Percentiles rank a stretch among this genome's conserved stretches.
Conservation (phyloP, 164 flowering plant genomes). For the Houttuynia cordata region DNA sequence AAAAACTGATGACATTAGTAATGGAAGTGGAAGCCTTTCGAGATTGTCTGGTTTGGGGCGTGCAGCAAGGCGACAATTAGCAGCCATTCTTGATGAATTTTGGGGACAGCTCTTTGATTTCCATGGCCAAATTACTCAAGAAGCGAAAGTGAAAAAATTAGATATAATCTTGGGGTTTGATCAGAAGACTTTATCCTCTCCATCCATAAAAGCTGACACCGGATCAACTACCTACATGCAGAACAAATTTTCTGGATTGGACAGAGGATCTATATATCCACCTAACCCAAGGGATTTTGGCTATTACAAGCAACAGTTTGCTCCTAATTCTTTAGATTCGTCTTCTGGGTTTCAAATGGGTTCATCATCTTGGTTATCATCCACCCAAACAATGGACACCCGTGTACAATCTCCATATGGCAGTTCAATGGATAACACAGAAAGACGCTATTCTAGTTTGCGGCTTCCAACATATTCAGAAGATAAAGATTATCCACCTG, state of each 20-base stretch:
- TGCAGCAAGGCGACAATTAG: slow-evolving; percentile 79
- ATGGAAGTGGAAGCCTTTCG: slow-evolving; percentile 79
- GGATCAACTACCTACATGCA: slow-evolving; percentile 25
- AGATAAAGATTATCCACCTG: slow-evolving; percentile 71
- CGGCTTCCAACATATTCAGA: slow-evolving; percentile 55
- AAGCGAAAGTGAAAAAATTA: slow-evolving; percentile 55
- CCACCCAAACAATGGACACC: slow-evolving; percentile 37
- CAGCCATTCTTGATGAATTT: slow-evolving; percentile 78
- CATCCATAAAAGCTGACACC: slow-evolving; percentile 32
- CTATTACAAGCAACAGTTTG: slow-evolving; percentile 41
- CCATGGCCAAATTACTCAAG: slow-evolving; percentile 68
- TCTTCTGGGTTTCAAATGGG: slow-evolving; percentile 46
- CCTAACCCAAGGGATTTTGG: slow-evolving; percentile 27
- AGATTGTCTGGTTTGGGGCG: slow-evolving; percentile 91
- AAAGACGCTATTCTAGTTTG: slow-evolving; percentile 76
- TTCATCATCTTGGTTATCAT: slow-evolving; percentile 36
- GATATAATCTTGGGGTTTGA: slow-evolving; percentile 46
- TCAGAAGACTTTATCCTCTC: slow-evolving; percentile 17
- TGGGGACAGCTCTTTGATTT: slow-evolving; percentile 90
- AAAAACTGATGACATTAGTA: slow-evolving; percentile 65
- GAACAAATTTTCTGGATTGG: slow-evolving; percentile 27
- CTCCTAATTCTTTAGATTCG: slow-evolving; percentile 26
- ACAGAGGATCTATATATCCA: slow-evolving; percentile 31
- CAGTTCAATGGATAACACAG: slow-evolving; percentile 28
- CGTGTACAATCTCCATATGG: slow-evolving; percentile 35